These are phyloP conservation scores for Jasminum sambac DNA, from an alignment of 257 asterid genomes.

Conservation along the genomic window DNA sequence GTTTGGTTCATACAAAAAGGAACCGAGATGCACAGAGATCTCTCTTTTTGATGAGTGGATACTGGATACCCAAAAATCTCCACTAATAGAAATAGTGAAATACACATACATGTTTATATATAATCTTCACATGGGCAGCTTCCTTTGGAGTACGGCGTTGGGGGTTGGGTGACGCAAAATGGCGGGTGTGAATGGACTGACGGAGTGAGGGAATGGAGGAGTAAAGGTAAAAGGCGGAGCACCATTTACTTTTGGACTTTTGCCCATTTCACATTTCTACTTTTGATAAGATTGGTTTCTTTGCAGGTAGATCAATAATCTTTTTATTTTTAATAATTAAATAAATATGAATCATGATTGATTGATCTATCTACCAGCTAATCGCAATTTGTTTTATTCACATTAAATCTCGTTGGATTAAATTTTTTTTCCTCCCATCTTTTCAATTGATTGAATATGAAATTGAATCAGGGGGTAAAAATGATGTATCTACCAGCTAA, in stretches of 20 bases:
- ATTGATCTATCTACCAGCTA: no score
- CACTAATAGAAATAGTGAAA: conserved; percentile 12
- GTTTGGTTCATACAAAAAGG: conserved; percentile 19
- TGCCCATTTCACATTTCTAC: conserved; percentile 2
- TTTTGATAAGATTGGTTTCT: background rate
- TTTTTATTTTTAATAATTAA: no score
- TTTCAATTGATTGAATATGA: no score
- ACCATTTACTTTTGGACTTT: conserved; percentile 24
- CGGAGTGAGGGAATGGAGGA: conserved; percentile 19
- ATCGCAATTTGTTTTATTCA: no score
- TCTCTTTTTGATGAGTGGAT: background rate
- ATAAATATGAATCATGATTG: no score
- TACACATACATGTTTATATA: conserved; percentile 26
- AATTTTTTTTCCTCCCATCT: no score
- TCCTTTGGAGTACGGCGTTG: conserved; percentile 39
- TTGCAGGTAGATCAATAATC: background rate
- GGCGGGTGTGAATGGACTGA: conserved; percentile 41
- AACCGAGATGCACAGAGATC: conserved; percentile 30
- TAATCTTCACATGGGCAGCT: conserved; percentile 14
- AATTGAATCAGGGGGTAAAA: no score
- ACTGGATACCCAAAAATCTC: conserved; percentile 9
- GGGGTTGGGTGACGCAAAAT: conserved; percentile 30
- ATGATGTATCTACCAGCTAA: no score
- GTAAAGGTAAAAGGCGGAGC: conserved; percentile 4
- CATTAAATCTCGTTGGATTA: no score